Evolutionary conservation across 257 asterid species (phyloP), one percentile per base, ranked within the genome.

Genomic region (Jaltomata sinuosa): DNA sequence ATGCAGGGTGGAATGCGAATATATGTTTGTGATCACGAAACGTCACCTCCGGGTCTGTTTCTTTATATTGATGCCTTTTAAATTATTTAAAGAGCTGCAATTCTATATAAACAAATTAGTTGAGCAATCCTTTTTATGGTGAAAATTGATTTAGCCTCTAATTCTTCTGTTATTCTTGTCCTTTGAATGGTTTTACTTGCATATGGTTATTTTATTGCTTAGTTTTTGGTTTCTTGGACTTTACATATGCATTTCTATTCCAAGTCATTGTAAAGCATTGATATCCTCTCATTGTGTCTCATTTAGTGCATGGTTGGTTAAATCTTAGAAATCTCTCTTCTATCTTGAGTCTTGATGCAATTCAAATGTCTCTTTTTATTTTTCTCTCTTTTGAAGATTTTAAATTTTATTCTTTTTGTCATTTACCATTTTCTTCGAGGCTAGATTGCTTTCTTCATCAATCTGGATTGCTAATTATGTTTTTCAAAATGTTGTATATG

Each of bases 1-100:
- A 81, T 92, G 94, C 97, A 94, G 97, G 97, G 92, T 54, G 91
- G 97, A 65, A 88, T 92, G 88, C 90, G 97, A 68, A 94, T 93
- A 80, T 95, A 94, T 90, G 78, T 94, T 50, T 93, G 97, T 67
- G 94, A 91, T 84, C 99, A 89, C 64, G 94, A 95, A 77, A 93
- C 99, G 19, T 87, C 93, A 29, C 95, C 99, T 72, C 98, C 99
- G 88, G 97, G 98, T 94, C 82, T 84, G 40, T 88, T 84, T 85
- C 22, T 84, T 5, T 57, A 54, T 50, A n/a, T 22, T 62, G 34
- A 55, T 82, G 77, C 47, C 85, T 62, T 82, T 53, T 27, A 83
- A 50, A 32, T 80, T 87, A 64, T 74, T 47, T 65, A 16, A 54
- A 25, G 34, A 29, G 52, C 40, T 57, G 76, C 64, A 86, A 54